Base-by-base conservation (phyloP, 495 filamentous ascomycete species). In the Podospora didyma region DNA sequence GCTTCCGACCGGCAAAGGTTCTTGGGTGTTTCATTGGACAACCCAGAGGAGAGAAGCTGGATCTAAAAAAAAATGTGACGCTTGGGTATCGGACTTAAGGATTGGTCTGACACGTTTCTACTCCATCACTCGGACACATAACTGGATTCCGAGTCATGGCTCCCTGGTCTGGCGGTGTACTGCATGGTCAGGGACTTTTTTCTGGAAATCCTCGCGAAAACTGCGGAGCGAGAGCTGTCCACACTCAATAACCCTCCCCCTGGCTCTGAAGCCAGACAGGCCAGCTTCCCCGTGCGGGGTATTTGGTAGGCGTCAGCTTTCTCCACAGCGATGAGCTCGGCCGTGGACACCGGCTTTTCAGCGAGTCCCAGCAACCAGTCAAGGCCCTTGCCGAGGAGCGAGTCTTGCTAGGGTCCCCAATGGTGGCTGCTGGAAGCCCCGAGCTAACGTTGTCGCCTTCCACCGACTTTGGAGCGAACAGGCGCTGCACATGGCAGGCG, bases 341-440 rank as follows among this genome's bases (percentile, higher is more conserved):
- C 5, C 39, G n/a, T 42, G 39, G 39, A 9, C 12, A 42, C n/a
- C 39, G 39, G 39, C 39, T 42, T 42, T 14, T 14, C 34, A 10
- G 9, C 16, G 34, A 16, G 9, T 37, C 16, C 12, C 31, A 21
- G 16, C 34, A 22, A 16, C 58, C 58, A 60, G 5, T 60, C 52
- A 60, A 45, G 47, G 52, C 28, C 22, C 42, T 56, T 60, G 58
- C 58, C 58, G 58, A 60, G 44, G 37, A 16, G 46, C 28, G 42
- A 47, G 46, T 9, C 26, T 14, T 4, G 9, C 26, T 31, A 31
- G 26, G 26, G 26, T 31, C 26, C 9, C 26, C 20, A 20, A 26
- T 49, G 52, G 10, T 24, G 20, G 20, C 23, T 54, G 20, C 26
- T 31, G 4, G 26, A 31, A 31, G 26, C 26, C 26, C 26, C 26